Conservation (phyloP, 2,329 filamentous ascomycete genomes). For the Microsporum canis region DNA sequence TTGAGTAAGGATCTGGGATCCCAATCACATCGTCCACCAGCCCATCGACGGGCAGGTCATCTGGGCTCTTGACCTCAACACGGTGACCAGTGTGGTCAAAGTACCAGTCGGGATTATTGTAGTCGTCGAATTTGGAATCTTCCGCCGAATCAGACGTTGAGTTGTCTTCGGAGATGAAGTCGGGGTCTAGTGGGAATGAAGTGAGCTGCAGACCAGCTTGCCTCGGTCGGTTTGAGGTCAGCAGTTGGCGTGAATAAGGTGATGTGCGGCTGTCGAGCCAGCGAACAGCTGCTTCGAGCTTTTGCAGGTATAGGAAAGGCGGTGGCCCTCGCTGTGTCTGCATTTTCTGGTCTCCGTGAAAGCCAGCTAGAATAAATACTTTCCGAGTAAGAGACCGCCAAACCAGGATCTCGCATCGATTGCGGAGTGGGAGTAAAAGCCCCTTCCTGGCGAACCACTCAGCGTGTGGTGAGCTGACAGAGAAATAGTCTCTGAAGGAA, state of each 20-base stretch:
- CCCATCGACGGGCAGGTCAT: slow-evolving; percentile 7
- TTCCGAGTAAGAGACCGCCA: slow-evolving; percentile 74
- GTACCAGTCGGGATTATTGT: slow-evolving; percentile 24
- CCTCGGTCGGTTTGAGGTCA: background rate
- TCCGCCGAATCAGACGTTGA: slow-evolving; percentile 9
- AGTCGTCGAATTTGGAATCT: slow-evolving; percentile 27
- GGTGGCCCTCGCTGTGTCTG: slow-evolving; percentile 43
- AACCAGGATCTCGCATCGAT: slow-evolving; percentile 66
- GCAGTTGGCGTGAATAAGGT: background rate
- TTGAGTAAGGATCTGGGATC: background rate
- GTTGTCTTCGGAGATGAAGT: slow-evolving; percentile 21
- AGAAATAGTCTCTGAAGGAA: slow-evolving; percentile 59
- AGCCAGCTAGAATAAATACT: slow-evolving; percentile 66
- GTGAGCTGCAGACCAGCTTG: background rate
- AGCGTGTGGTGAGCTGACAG: slow-evolving; percentile 42
- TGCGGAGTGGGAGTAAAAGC: slow-evolving; percentile 62
- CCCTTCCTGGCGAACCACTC: slow-evolving; percentile 66
- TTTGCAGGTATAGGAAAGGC: slow-evolving; percentile 61
- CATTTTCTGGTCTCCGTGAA: slow-evolving; percentile 43
- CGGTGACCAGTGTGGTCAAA: slow-evolving; percentile 25
- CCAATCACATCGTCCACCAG: background rate
- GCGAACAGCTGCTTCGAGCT: slow-evolving; percentile 53
- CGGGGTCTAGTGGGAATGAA: slow-evolving; percentile 22
- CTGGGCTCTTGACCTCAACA: slow-evolving; percentile 6
- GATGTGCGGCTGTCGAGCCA: slow-evolving; percentile 45